These are phyloP conservation scores for Cryphonectria naterciae DNA, from an alignment of 2,329 filamentous ascomycete genomes.

Conservation along the genomic window DNA sequence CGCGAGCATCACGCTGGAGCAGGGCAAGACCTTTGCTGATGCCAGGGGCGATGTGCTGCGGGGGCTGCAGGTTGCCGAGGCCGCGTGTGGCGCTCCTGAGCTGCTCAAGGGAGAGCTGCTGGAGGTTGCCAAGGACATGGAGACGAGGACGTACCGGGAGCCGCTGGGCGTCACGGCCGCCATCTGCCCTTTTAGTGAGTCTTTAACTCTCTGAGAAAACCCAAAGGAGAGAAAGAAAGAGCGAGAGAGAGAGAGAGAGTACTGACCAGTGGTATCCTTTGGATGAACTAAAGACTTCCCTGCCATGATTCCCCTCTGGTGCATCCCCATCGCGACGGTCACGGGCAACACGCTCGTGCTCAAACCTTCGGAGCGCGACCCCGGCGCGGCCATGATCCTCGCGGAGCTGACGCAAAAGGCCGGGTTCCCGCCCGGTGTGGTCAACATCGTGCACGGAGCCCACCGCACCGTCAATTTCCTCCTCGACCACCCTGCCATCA, in stretches of 20 bases:
- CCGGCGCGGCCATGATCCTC: slow-evolving; percentile 83
- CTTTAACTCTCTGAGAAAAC: slow-evolving; percentile 5
- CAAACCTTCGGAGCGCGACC: slow-evolving; percentile 86
- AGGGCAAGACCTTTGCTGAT: slow-evolving; percentile 87
- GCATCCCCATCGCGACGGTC: slow-evolving; percentile 80
- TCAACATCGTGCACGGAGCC: slow-evolving; percentile 82
- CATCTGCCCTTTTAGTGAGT: slow-evolving; percentile 83
- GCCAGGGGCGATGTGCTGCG: slow-evolving; percentile 81
- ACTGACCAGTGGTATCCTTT: not conserved
- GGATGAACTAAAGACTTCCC: slow-evolving; percentile 68
- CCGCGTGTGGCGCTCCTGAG: slow-evolving; percentile 78
- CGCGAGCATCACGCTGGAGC: slow-evolving; percentile 83
- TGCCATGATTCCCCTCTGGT: slow-evolving; percentile 93
- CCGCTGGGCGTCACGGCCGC: slow-evolving; percentile 80
- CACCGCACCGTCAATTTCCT: slow-evolving; percentile 85
- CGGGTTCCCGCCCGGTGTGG: slow-evolving; percentile 78
- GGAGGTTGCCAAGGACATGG: slow-evolving; percentile 89
- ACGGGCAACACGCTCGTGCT: slow-evolving; percentile 84
- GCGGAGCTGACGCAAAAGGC: slow-evolving; percentile 80
- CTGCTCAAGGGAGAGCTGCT: slow-evolving; percentile 82
- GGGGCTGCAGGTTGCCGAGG: slow-evolving; percentile 83
- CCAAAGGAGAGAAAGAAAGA: too few relatives aligned
- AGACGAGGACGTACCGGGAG: slow-evolving; percentile 81
- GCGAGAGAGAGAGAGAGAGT: too few relatives aligned
- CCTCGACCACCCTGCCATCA: slow-evolving; percentile 81